phyloP scores from a whole-genome alignment of 768 basidiomycete genomes.

The Harrya chromipes region DNA sequence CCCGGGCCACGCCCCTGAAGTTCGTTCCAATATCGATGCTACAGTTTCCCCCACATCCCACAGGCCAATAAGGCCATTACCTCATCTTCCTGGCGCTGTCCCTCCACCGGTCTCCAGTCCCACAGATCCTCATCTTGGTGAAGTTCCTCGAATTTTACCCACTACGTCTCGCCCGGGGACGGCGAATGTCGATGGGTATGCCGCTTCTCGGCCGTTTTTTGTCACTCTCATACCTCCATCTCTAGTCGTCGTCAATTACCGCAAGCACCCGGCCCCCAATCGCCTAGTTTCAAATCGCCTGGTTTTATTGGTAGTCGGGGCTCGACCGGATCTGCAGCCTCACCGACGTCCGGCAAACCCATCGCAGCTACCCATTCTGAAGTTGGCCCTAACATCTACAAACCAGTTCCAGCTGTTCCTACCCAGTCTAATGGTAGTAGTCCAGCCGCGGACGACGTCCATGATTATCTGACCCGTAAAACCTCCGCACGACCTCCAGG shows the following conservation, averaged over 20 bases:
- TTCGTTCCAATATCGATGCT: conserved; percentile 20
- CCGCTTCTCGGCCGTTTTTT: neutral
- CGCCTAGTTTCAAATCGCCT: conserved; percentile 12
- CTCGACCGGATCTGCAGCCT: conserved; percentile 22
- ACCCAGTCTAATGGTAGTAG: conserved; percentile 8
- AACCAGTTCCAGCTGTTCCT: conserved; percentile 31
- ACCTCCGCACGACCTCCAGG: conserved; percentile 29
- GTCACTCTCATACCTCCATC: neutral
- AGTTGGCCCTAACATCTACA: conserved; percentile 22
- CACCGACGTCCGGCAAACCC: conserved; percentile 18
- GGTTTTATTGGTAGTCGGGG: conserved; percentile 13
- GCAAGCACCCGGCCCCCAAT: conserved; percentile 21
- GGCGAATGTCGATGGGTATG: conserved; percentile 25
- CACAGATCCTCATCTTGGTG: conserved; percentile 15
- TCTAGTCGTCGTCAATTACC: conserved; percentile 31
- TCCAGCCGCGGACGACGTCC: conserved; percentile 17
- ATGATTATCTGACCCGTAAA: conserved; percentile 18
- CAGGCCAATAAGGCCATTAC: conserved; percentile 27
- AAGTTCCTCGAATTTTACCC: conserved; percentile 7
- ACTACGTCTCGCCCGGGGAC: conserved; percentile 26
- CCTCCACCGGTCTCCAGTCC: conserved; percentile 10
- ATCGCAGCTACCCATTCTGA: conserved; percentile 16
- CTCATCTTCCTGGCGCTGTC: conserved; percentile 24
- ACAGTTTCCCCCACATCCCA: conserved; percentile 30
- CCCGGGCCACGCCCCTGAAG: conserved; percentile 17